Conservation (phyloP, 2,329 filamentous ascomycete genomes). For the Ceratocystis diversiconidia region DNA sequence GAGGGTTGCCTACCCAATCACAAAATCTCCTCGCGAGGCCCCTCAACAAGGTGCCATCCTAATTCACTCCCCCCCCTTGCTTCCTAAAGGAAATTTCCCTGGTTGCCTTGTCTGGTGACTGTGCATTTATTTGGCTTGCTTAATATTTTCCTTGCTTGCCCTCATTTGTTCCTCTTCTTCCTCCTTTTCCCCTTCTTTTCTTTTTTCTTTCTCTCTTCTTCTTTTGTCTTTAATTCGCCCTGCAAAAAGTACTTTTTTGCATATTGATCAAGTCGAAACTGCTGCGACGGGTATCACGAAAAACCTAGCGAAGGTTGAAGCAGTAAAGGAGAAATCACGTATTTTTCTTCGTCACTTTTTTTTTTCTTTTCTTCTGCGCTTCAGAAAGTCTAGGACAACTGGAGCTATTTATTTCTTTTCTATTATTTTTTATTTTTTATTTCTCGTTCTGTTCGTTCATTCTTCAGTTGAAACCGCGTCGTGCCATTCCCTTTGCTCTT, state of each 20-base stretch:
- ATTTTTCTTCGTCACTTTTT: neutral
- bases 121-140: slow-evolving; percentile 13
- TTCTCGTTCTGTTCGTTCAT: slow-evolving; percentile 10
- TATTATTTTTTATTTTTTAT: slow-evolving; percentile 14
- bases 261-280: neutral
- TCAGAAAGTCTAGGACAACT: neutral
- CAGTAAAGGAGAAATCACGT: neutral
- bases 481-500: neutral
- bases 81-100: slow-evolving; percentile 8
- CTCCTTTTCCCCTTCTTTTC: slow-evolving; percentile 13
- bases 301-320: neutral
- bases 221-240: slow-evolving; percentile 10
- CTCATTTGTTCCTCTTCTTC: slow-evolving; percentile 17
- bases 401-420: neutral
- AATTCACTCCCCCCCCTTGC: slow-evolving; percentile 6
- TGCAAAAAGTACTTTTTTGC: neutral
- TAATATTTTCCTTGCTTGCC: slow-evolving; percentile 18
- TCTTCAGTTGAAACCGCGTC: neutral
- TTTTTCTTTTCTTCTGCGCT: neutral
- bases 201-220: slow-evolving; percentile 18
- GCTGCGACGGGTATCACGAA: neutral
- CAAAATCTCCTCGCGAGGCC: slow-evolving; percentile 14
- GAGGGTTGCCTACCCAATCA: slow-evolving; percentile 3
- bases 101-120: neutral
- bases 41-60: slow-evolving; percentile 9